Evolutionary conservation across 495 filamentous ascomycete genomes (phyloP), one percentile per base, ranked within the genome.

Genomic region (Trichoderma gamsii): DNA sequence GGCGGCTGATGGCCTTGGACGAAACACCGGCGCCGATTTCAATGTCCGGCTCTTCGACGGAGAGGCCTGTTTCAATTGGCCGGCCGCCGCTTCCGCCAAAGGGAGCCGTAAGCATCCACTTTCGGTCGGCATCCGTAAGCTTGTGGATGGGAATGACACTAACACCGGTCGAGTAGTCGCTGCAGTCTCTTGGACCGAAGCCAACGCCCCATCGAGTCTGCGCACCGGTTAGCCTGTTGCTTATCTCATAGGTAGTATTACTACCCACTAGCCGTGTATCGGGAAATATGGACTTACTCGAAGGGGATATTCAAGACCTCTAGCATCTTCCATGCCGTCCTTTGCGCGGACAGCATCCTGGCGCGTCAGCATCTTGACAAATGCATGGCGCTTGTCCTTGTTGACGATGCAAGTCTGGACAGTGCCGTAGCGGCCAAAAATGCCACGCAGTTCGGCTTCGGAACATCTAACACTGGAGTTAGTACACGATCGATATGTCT

Each of bases 341-440:
- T 95, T 92, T 64, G 95, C 95, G 65, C 75, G 77, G 35, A 97
- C 84, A 13, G 95, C 93, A 74, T 97, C 93, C 38, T 84, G 81
- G 29, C 96, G 92, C 67, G 84, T 91, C 68, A 93, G 84, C 95
- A 99, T 98, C 78, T 99, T 99, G 70, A 99, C 93, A 73, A 99
- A 99, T 15, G 95, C 95, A 79, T 98, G 96, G 27, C 95, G 90
- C 78, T 97, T 98, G 71, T 98, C 96, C 69, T 89, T 88, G 78
- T 98, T 97, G 73, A 97, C 94, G 69, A 99, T 99, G 77, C 93
- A 97, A 13, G 93, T 96, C 73, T 99, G 95, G 1, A 99, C 96
- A 61, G 87, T 77, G 63, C 95, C 95, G 73, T 87, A 97, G 27
- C 85, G 86, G 72, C 80, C 79, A 73, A 99, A 97, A 35, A 93